phyloP scores from a whole-genome alignment of 495 filamentous ascomycete genomes.

The Haplographium delicatum region DNA sequence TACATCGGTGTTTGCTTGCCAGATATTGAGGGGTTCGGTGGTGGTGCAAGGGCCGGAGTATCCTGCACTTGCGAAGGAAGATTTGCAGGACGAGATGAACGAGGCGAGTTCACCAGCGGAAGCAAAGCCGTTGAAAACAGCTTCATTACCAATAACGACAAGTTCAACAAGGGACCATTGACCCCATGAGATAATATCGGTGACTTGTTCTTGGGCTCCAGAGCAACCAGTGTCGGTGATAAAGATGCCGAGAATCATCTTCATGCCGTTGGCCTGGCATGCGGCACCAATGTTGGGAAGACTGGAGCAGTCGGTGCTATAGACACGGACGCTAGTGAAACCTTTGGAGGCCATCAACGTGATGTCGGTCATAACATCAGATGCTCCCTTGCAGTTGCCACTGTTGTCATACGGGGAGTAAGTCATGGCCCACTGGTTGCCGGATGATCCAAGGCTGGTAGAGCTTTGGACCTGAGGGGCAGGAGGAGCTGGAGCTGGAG shows the following conservation, averaged over 20 bases:
- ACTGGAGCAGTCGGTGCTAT: constrained; percentile 84
- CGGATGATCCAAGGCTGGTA: constrained; percentile 15
- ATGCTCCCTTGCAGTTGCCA: constrained; percentile 58
- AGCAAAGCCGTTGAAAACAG: constrained; percentile 65
- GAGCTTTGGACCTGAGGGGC: constrained; percentile 4
- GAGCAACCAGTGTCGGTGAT: constrained; percentile 58
- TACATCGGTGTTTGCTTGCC: constrained; percentile 46
- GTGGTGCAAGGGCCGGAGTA: constrained; percentile 77
- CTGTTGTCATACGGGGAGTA: constrained; percentile 74
- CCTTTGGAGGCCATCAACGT: constrained; percentile 62
- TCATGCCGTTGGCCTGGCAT: constrained; percentile 55
- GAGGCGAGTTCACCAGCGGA: constrained; percentile 53
- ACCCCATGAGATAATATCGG: constrained; percentile 65
- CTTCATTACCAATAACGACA: constrained; percentile 87
- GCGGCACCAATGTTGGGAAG: constrained; percentile 69
- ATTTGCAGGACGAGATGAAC: constrained; percentile 58
- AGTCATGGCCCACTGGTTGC: constrained; percentile 76
- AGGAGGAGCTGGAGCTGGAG: not conserved
- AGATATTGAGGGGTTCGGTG: constrained; percentile 74
- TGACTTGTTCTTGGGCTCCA: constrained; percentile 59
- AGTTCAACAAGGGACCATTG: constrained; percentile 72
- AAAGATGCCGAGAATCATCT: constrained; percentile 82
- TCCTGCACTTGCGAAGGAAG: constrained; percentile 49
- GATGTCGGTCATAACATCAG: constrained; percentile 60
- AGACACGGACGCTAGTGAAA: constrained; percentile 79